Base-by-base conservation (phyloP, 176 grass and related monocot species). In the Guadua angustifolia region DNA sequence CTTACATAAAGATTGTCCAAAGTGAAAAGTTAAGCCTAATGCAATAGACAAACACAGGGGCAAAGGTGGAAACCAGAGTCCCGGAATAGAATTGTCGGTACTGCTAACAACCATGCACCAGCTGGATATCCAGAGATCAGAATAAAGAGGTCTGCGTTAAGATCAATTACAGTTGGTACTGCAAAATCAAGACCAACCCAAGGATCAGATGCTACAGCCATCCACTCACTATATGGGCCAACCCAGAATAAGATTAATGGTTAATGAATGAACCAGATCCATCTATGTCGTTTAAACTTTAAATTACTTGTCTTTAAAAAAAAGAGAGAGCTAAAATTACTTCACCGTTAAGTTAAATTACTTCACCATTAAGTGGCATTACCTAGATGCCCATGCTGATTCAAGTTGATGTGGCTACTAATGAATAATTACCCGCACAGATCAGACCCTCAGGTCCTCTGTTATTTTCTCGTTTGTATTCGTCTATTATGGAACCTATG, bases 1-100 rank as follows among this genome's bases (percentile, higher is more conserved):
- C 94, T 95, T 95, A 88, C 79, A 90, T 85, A 83, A 89, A 88
- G 86, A 84, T 85, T 87, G 85, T 87, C 82, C 94, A 94, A 93
- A 98, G 94, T 90, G 82, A 95, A 98, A 98, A 92, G 91, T 63
- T 89, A 89, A 87, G 75, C 60, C 61, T 87, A 73, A 87, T 89
- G 77, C 87, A 87, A 87, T 75, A 83, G 84, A 88, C 85, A 85
- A 87, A 64, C 56, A 55, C 69, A 86, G 89, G 71, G 78, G 85
- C 70, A 87, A 92, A 86, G 70, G 64, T 5, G 81, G 86, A 76
- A 81, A 84, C 55, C 47, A 74, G 11, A 69, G 79, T 74, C 44
- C 69, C 15, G 44, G 84, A 83, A 87, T 90, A 90, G 78, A 81
- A 86, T 79, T 83, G 77, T 71, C 81, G 72, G 82, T 78, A 75